A percentile compares a stretch with the other conserved stretches of the same genome.
phyloP scores from a whole-genome alignment of 495 filamentous ascomycete species.

The Pseudomonodictys pantanalensis region DNA sequence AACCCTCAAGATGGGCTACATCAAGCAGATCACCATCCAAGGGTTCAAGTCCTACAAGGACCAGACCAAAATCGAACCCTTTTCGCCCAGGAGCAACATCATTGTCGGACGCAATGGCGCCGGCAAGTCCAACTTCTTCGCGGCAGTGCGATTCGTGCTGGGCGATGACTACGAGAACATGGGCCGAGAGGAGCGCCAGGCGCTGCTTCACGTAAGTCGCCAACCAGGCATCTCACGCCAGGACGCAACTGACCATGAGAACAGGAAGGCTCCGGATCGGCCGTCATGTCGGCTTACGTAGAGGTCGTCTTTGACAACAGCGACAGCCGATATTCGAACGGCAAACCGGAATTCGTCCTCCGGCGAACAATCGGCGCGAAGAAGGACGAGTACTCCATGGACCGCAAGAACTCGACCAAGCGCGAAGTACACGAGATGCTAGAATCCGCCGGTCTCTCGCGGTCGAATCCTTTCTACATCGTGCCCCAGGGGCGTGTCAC shows the following conservation, averaged over 20 bases:
- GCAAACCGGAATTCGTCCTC: slow-evolving; percentile 82
- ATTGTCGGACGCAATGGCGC: slow-evolving; percentile 99
- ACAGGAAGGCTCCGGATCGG: slow-evolving; percentile 89
- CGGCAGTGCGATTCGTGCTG: slow-evolving; percentile 96
- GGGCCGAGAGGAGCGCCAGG: slow-evolving; percentile 92
- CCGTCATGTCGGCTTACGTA: slow-evolving; percentile 98
- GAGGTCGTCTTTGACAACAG: slow-evolving; percentile 99
- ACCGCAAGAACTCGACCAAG: slow-evolving; percentile 93
- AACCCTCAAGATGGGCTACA: slow-evolving; percentile 65
- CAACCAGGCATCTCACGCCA: background rate
- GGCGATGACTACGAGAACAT: slow-evolving; percentile 97
- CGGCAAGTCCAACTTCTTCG: slow-evolving; percentile 99
- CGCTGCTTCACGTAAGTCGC: slow-evolving; percentile 71
- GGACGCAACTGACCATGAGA: slow-evolving; percentile 10
- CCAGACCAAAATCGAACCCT: slow-evolving; percentile 96
- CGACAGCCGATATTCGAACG: slow-evolving; percentile 93
- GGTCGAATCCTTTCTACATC: slow-evolving; percentile 98
- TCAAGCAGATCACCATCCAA: slow-evolving; percentile 99
- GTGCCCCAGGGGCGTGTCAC: slow-evolving; percentile 97
- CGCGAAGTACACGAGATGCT: slow-evolving; percentile 92
- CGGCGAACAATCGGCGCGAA: slow-evolving; percentile 93
- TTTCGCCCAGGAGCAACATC: slow-evolving; percentile 96
- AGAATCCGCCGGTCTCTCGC: slow-evolving; percentile 93
- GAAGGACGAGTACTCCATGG: slow-evolving; percentile 97
- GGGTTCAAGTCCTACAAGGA: slow-evolving; percentile 99